Evolutionary conservation across 2,329 filamentous ascomycete genomes (phyloP).

Genomic region (Fusarium odoratissimum): DNA sequence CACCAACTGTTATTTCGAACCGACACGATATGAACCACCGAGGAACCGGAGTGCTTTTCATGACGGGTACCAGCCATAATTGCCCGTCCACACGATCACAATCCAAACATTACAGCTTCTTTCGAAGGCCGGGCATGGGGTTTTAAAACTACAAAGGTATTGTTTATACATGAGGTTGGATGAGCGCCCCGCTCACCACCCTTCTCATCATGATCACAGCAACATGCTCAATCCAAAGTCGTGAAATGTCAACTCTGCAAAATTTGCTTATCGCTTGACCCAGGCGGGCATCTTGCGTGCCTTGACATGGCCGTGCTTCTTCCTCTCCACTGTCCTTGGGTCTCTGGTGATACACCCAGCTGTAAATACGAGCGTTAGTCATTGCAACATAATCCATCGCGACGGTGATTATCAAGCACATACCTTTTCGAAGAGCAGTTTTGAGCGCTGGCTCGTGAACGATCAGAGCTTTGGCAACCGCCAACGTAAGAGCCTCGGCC

Average conservation of each 20-base stretch:
- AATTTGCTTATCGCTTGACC: constrained; percentile 79
- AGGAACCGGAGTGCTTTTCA: neutral
- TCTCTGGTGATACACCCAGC: constrained; percentile 94
- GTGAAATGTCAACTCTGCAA: constrained; percentile 19
- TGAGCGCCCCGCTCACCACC: constrained; percentile 28
- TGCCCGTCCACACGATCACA: constrained; percentile 5
- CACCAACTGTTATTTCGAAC: neutral
- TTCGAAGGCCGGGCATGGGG: constrained; percentile 24
- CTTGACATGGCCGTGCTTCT: constrained; percentile 97
- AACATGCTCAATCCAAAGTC: constrained; percentile 27
- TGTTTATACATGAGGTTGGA: constrained; percentile 44
- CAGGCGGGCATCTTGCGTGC: constrained; percentile 97
- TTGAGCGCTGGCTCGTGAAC: constrained; percentile 95
- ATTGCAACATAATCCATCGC: constrained; percentile 23
- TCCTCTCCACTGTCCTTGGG: constrained; percentile 92
- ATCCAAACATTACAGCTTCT: constrained; percentile 17
- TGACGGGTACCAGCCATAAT: neutral
- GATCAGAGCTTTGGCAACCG: constrained; percentile 86
- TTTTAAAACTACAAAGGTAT: constrained; percentile 46
- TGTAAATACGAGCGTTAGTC: constrained; percentile 63
- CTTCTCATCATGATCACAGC: constrained; percentile 36
- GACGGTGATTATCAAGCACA: constrained; percentile 50
- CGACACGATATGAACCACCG: neutral
- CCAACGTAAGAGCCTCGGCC: constrained; percentile 92
- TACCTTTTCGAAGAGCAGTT: constrained; percentile 87